Conservation (phyloP, 352 stramenopile genomes). For the Pythium plurisporium region DNA sequence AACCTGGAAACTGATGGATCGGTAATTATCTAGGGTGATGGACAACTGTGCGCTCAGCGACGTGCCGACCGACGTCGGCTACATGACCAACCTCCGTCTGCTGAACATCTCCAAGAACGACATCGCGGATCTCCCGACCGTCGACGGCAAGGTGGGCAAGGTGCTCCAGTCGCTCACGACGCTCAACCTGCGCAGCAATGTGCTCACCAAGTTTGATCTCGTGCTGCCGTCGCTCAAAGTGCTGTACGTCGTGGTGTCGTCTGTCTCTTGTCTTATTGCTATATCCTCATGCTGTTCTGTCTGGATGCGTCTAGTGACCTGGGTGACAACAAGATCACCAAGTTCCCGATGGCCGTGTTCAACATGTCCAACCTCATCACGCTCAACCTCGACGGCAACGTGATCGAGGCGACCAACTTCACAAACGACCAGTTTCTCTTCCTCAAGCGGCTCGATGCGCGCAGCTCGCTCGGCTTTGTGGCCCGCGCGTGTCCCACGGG, state of each 20-base stretch:
- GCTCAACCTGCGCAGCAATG: constrained; percentile 51
- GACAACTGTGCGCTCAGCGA: constrained; percentile 65
- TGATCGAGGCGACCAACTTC: constrained; percentile 39
- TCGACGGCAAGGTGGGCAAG: constrained; percentile 29
- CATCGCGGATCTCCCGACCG: constrained; percentile 33
- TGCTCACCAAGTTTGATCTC: constrained; percentile 42
- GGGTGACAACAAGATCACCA: constrained; percentile 22
- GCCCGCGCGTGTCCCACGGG: constrained; percentile 30
- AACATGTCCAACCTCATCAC: constrained; percentile 64
- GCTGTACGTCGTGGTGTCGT: too few species aligned
- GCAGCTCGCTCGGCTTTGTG: constrained; percentile 41
- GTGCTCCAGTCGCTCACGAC: constrained; percentile 39
- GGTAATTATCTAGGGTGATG: constrained; percentile 32
- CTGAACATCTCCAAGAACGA: constrained; percentile 64
- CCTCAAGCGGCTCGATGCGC: constrained; percentile 20
- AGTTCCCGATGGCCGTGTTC: constrained; percentile 38
- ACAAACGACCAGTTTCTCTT: constrained; percentile 15
- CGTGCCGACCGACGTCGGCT: constrained; percentile 41
- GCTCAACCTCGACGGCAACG: constrained; percentile 59
- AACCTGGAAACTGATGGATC: neutral
- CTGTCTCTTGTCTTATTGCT: neutral
- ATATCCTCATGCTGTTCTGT: neutral
- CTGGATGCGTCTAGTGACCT: constrained; percentile 13
- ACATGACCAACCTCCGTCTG: constrained; percentile 44
- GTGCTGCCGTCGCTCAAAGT: constrained; percentile 9